These are phyloP conservation scores for Saposhnikovia divaricata DNA, from an alignment of 129 eudicot species.

Conservation along the genomic window DNA sequence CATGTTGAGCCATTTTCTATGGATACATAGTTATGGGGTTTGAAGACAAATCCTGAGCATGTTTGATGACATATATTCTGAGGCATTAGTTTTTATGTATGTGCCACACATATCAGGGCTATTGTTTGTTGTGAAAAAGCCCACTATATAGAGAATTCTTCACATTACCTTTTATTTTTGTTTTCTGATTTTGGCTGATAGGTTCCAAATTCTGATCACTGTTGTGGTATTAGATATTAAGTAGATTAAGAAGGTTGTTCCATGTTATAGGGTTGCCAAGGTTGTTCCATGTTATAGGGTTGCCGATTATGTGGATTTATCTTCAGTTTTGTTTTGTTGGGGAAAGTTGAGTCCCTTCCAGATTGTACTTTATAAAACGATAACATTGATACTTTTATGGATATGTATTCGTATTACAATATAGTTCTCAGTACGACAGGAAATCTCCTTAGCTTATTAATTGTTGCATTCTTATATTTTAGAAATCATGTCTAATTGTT, in stretches of 20 bases:
- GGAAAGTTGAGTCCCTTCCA: background rate
- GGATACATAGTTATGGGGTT: slow-evolving; percentile 7
- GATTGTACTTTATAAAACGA: background rate
- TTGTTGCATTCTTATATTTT: background rate
- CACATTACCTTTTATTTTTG: background rate
- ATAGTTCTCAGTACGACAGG: background rate
- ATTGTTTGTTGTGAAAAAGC: slow-evolving; percentile 16
- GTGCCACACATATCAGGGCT: slow-evolving; percentile 30
- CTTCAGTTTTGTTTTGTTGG: slow-evolving; percentile 29
- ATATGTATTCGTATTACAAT: slow-evolving; percentile 5
- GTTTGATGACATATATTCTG: slow-evolving; percentile 4
- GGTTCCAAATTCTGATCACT: slow-evolving; percentile 6
- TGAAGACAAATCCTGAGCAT: background rate
- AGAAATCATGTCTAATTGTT: background rate
- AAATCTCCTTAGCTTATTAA: background rate
- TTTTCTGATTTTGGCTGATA: background rate
- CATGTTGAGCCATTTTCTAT: background rate
- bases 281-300: background rate
- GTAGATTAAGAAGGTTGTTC: background rate
- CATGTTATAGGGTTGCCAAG: background rate
- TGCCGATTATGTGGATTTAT: slow-evolving; percentile 10
- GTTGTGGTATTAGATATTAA: slow-evolving; percentile 9
- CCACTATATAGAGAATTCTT: slow-evolving; percentile 12
- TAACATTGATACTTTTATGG: background rate
- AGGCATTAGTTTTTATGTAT: slow-evolving; percentile 25